Conservation (phyloP, 352 stramenopile species). For the Globisporangium solare region DNA sequence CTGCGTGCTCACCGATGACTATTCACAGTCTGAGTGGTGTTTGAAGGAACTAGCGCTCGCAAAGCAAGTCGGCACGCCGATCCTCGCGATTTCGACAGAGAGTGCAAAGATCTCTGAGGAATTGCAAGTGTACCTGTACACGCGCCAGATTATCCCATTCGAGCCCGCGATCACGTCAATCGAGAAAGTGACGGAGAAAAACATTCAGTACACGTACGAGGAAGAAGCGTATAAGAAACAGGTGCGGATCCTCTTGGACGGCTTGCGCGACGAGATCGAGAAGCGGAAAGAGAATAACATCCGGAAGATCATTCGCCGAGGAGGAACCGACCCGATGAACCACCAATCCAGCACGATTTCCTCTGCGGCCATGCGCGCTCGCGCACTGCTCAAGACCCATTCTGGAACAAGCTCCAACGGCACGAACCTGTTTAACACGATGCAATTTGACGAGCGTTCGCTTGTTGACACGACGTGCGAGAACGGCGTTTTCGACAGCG, state of each 20-base stretch:
- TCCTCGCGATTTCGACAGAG: conserved; percentile 76
- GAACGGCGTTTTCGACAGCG: conserved; percentile 26
- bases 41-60: conserved; percentile 57
- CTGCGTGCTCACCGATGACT: conserved; percentile 58
- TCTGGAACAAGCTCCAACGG: conserved; percentile 20
- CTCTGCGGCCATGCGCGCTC: conserved; percentile 8
- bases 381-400: conserved; percentile 9
- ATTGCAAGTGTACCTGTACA: conserved; percentile 84
- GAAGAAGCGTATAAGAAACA: conserved; percentile 67
- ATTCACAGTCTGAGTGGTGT: conserved; percentile 54
- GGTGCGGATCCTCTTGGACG: conserved; percentile 64
- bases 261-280: conserved; percentile 78
- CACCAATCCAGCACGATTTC: conserved; percentile 7
- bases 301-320: conserved; percentile 42
- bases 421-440: conserved; percentile 31
- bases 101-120: conserved; percentile 69
- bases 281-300: conserved; percentile 71
- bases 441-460: conserved; percentile 41
- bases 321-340: conserved; percentile 13
- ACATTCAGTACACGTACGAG: conserved; percentile 58
- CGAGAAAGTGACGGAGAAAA: conserved; percentile 34
- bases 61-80: conserved; percentile 75
- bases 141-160: conserved; percentile 76
- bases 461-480: conserved; percentile 29
- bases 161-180: conserved; percentile 56